phyloP scores from a whole-genome alignment of 2,329 filamentous ascomycete genomes.

The Boeremia lycopersici region DNA sequence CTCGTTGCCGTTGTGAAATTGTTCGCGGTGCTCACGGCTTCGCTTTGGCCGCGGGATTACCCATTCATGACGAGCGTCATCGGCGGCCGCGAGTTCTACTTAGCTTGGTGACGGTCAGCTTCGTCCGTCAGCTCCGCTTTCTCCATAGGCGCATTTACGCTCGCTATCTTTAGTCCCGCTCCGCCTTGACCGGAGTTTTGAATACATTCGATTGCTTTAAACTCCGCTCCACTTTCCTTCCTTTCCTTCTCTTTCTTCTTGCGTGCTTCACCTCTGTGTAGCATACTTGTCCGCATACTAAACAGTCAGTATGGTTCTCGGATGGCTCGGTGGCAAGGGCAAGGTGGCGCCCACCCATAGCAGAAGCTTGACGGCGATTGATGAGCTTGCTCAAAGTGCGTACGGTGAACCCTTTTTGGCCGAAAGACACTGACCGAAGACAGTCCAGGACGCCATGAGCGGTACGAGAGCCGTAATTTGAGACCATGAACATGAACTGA shows the following conservation, averaged over 20 bases:
- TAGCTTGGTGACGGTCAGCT: neutral
- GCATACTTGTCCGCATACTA: neutral
- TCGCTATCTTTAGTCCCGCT: slow-evolving; percentile 14
- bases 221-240: slow-evolving; percentile 6
- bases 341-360: slow-evolving; percentile 50
- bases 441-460: slow-evolving; percentile 56
- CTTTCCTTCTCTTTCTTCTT: slow-evolving; percentile 1
- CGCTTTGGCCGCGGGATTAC: neutral
- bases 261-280: slow-evolving; percentile 7
- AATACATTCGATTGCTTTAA: slow-evolving; percentile 7
- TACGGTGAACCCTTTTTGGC: neutral
- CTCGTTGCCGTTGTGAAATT: neutral
- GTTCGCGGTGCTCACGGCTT: neutral
- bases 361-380: slow-evolving; percentile 62
- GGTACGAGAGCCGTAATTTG: slow-evolving; percentile 38
- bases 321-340: slow-evolving; percentile 48
- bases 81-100: neutral
- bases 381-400: slow-evolving; percentile 63
- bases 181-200: slow-evolving; percentile 12
- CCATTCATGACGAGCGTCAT: too few species aligned
- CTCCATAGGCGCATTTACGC: slow-evolving; percentile 8
- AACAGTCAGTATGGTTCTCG: slow-evolving; percentile 38
- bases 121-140: slow-evolving; percentile 12
- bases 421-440: slow-evolving; percentile 1
- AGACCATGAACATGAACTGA: slow-evolving; percentile 26